Evolutionary conservation across 2,329 filamentous ascomycete species (phyloP).

Genomic region (Teratosphaeria pseudoeucalypti): DNA sequence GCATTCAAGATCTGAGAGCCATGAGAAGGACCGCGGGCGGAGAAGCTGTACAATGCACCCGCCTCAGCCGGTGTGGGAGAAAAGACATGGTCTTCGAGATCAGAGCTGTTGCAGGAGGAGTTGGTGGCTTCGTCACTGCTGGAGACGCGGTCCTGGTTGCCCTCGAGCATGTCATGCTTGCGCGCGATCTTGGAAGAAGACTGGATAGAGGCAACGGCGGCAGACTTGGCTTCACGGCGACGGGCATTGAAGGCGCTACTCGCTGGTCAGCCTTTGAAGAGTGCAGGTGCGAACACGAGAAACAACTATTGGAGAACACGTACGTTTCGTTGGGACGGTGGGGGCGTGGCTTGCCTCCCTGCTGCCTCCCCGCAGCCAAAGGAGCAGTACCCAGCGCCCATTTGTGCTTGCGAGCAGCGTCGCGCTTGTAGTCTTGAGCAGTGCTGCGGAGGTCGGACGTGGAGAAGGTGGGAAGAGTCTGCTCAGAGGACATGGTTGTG

Average conservation of each 20-base stretch:
- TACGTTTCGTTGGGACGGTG: slow-evolving; percentile 24
- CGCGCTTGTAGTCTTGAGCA: slow-evolving; percentile 43
- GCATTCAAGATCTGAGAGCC: slow-evolving; percentile 49
- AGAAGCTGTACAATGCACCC: slow-evolving; percentile 45
- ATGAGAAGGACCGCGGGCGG: slow-evolving; percentile 40
- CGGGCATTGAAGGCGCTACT: slow-evolving; percentile 18
- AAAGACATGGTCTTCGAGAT: slow-evolving; percentile 27
- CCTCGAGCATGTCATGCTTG: slow-evolving; percentile 36
- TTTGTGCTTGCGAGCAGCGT: slow-evolving; percentile 40
- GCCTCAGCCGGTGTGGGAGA: slow-evolving; percentile 36
- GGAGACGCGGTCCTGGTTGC: slow-evolving; percentile 8
- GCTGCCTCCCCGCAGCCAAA: slow-evolving; percentile 14
- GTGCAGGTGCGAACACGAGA: neutral
- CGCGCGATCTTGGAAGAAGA: slow-evolving; percentile 22
- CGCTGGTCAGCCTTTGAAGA: neutral
- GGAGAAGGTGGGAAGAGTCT: slow-evolving; percentile 28
- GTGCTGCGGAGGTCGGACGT: slow-evolving; percentile 45
- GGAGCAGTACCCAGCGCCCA: slow-evolving; percentile 36
- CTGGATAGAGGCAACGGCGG: slow-evolving; percentile 18
- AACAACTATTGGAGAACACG: slow-evolving; percentile 6
- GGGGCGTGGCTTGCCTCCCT: slow-evolving; percentile 23
- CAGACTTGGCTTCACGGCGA: slow-evolving; percentile 18
- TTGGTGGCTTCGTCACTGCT: slow-evolving; percentile 32
- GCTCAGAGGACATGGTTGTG: slow-evolving; percentile 35
- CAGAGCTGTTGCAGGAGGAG: slow-evolving; percentile 29